phyloP scores from a whole-genome alignment of 225 moss, liverwort and hornwort genomes.

The Sphagnum tenellum region DNA sequence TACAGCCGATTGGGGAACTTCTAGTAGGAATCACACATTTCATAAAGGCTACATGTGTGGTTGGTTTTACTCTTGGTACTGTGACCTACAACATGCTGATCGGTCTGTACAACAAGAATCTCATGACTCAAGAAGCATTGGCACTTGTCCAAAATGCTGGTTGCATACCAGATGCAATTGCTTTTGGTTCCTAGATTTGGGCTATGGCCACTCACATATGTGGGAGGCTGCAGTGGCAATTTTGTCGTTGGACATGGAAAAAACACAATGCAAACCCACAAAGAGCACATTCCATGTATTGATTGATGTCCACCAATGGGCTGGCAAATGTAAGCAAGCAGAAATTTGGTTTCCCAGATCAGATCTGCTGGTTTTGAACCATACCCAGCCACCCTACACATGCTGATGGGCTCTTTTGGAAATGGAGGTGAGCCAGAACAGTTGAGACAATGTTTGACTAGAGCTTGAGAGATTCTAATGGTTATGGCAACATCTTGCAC shows the following conservation, averaged over 20 bases:
- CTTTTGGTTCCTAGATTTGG: slow-evolving; percentile 28
- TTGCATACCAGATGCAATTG: slow-evolving; percentile 30
- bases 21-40: slow-evolving; percentile 31
- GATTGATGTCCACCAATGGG: slow-evolving; percentile 29
- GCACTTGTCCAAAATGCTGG: slow-evolving; percentile 32
- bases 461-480: slow-evolving; percentile 19
- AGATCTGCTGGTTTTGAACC: slow-evolving; percentile 27
- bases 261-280: slow-evolving; percentile 13
- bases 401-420: slow-evolving; percentile 47
- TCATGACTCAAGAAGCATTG: slow-evolving; percentile 34
- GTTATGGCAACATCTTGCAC: slow-evolving; percentile 26
- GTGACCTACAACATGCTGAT: slow-evolving; percentile 42
- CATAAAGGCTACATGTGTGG: slow-evolving; percentile 35
- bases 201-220: slow-evolving; percentile 40
- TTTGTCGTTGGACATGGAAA: slow-evolving; percentile 20
- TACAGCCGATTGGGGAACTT: slow-evolving; percentile 29
- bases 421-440: slow-evolving; percentile 32
- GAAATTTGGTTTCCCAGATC: slow-evolving; percentile 23
- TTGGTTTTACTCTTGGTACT: slow-evolving; percentile 30
- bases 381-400: slow-evolving; percentile 23
- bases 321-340: slow-evolving; percentile 32
- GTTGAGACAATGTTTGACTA: slow-evolving; percentile 28
- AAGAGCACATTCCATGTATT: slow-evolving; percentile 27
- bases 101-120: slow-evolving; percentile 29
- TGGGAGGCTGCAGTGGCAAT: slow-evolving; percentile 38